Base-by-base conservation (phyloP, 1,284 basidiomycete species). In the Entoloma clypeatum region DNA sequence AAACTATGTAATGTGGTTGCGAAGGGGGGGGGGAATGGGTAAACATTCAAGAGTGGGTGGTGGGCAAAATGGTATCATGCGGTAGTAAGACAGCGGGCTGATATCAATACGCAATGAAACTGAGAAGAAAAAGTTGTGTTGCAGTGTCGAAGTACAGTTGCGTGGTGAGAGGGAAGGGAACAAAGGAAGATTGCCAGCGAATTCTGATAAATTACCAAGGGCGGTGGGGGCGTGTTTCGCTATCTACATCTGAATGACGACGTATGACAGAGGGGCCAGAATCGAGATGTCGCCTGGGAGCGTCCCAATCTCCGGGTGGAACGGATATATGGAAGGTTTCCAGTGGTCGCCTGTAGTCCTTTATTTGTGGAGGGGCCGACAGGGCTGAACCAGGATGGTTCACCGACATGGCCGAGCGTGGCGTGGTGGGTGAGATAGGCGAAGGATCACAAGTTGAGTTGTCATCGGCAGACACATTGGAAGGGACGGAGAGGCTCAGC, bases 371-470 rank as follows among this genome's bases (percentile, higher is more conserved):
- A 36, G 36, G 42, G 21, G 21, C n/a, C n/a, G 33, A 19, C 14
- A 28, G 11, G 7, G 31, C 10, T 24, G 27, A 16, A 14, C 30
- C 29, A 3, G 39, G 27, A 26, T 43, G 41, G 11, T 45, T 50
- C 6, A 38, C 36, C 16, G 64, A 63, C 18, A 54, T 56, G 2
- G 54, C 52, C 6, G 70, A 74, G 36, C 60, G 67, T 31, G 72
- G 71, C 9, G 72, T 75, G 2, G 63, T 58, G 13, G 72, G 73
- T 7, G 72, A 72, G 21, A 69, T 60, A 7, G 72, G 72, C n/a
- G 73, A 76, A 4, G 65, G 60, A 36, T 65, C 68, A 18, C 68
- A 68, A 2, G 62, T 66, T 1, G 74, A 72, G 47, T 58, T 49
- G 28, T 52, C 54, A 36, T 62, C 60, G 39, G 61, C 56, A 5